These are phyloP conservation scores for Cystofilobasidium macerans DNA, from an alignment of 768 basidiomycete species.

Conservation along the genomic window DNA sequence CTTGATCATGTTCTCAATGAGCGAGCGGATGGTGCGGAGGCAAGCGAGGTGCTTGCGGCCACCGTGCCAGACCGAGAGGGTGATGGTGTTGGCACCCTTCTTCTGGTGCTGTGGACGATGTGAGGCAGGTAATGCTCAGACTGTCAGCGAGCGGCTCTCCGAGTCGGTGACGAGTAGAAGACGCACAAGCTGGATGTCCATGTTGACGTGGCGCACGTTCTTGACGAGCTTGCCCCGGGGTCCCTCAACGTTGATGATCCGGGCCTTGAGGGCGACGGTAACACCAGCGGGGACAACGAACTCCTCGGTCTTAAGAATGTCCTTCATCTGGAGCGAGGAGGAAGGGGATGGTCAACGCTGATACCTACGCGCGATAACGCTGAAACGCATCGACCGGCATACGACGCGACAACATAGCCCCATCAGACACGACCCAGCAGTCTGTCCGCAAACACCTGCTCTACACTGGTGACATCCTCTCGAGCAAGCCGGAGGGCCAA, in stretches of 20 bases:
- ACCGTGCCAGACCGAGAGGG: conserved; percentile 94
- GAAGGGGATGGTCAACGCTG: background rate
- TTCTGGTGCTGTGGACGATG: conserved; percentile 28
- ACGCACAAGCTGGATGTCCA: conserved; percentile 72
- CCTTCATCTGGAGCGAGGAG: conserved; percentile 19
- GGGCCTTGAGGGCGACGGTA: conserved; percentile 75
- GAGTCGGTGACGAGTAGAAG: conserved; percentile 37
- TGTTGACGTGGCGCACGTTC: conserved; percentile 85
- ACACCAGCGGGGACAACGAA: conserved; percentile 51
- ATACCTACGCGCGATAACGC: background rate
- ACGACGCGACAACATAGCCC: background rate
- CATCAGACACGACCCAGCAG: no score
- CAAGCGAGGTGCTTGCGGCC: conserved; percentile 97
- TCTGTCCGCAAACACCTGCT: no score
- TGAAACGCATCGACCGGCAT: background rate
- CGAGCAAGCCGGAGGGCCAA: no score
- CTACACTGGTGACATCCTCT: no score
- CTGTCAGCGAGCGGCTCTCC: no score
- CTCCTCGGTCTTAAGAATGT: conserved; percentile 32
- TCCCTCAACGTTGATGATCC: conserved; percentile 81
- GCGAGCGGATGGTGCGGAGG: conserved; percentile 84
- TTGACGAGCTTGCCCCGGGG: conserved; percentile 75
- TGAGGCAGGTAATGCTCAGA: background rate
- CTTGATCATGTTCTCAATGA: conserved; percentile 94
- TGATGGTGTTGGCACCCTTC: conserved; percentile 57